phyloP scores from a whole-genome alignment of 2,329 filamentous ascomycete genomes.

The Sporothrix luriei region DNA sequence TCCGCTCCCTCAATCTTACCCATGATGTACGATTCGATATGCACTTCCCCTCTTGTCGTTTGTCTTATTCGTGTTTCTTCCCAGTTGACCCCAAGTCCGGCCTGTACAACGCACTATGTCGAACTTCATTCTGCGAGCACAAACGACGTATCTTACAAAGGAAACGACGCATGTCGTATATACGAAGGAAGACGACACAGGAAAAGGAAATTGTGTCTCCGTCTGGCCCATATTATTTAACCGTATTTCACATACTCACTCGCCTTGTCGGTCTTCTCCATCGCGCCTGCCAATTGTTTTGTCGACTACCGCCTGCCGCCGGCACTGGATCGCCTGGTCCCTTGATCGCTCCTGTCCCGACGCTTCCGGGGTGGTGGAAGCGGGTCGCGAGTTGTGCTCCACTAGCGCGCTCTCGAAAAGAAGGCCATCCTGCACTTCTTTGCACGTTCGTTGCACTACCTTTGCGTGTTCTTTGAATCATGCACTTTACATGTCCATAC shows the following conservation, averaged over 20 bases:
- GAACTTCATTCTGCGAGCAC: too few species aligned
- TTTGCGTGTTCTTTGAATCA: neutral
- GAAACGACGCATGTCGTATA: neutral
- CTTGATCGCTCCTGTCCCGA: constrained; percentile 28
- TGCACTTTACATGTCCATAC: too few species aligned
- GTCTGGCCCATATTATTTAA: neutral
- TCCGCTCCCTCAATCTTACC: too few species aligned
- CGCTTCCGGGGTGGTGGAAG: constrained; percentile 26
- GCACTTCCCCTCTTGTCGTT: neutral
- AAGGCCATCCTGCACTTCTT: constrained; percentile 11
- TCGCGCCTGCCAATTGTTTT: neutral
- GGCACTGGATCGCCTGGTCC: neutral
- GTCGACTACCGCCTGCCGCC: too few species aligned
- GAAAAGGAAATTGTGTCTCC: neutral
- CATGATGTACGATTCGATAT: neutral
- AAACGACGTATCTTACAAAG: neutral
- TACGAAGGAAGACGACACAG: too few species aligned
- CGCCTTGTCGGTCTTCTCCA: neutral
- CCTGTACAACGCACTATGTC: neutral
- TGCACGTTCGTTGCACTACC: neutral
- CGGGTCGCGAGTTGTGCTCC: constrained; percentile 17
- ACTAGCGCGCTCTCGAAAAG: constrained; percentile 13
- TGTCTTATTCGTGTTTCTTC: neutral
- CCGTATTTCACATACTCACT: neutral
- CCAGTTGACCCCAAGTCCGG: neutral